phyloP scores from a whole-genome alignment of 345 rosid species.

The Trapa incisa region DNA sequence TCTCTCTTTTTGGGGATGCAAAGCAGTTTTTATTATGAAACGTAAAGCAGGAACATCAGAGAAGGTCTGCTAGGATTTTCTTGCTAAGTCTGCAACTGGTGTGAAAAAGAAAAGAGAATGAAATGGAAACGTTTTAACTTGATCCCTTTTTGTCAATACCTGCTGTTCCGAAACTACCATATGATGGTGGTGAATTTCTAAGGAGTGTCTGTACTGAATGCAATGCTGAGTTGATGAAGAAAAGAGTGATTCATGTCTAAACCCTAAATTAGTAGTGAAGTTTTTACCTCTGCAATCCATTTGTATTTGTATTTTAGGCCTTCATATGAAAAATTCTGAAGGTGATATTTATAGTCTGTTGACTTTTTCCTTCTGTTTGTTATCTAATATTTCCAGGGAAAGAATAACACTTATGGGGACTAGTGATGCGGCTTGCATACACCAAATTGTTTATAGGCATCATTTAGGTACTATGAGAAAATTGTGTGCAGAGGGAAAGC shows the following conservation, averaged over 20 bases:
- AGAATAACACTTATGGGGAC: constrained; percentile 21
- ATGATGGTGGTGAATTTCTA: background rate
- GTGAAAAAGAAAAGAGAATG: no score
- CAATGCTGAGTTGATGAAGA: background rate
- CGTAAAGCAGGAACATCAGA: background rate
- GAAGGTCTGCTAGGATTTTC: background rate
- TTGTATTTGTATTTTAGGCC: background rate
- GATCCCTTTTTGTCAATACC: no score
- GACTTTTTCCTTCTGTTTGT: background rate
- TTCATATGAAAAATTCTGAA: background rate
- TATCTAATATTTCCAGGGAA: constrained; percentile 35
- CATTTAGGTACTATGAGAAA: constrained; percentile 27
- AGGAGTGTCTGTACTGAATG: background rate
- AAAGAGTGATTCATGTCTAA: background rate
- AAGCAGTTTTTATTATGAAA: no score
- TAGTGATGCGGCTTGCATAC: constrained; percentile 7
- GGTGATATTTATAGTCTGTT: background rate
- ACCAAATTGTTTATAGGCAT: constrained; percentile 16
- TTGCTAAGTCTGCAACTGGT: no score
- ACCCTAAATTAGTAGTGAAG: background rate
- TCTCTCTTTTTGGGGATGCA: background rate
- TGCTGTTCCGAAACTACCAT: no score
- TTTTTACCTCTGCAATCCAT: background rate
- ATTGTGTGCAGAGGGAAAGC: constrained; percentile 48
- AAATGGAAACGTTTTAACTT: no score